Evolutionary conservation across 169 alveolate species (phyloP).

Genomic region (Cryptosporidium ryanae): DNA sequence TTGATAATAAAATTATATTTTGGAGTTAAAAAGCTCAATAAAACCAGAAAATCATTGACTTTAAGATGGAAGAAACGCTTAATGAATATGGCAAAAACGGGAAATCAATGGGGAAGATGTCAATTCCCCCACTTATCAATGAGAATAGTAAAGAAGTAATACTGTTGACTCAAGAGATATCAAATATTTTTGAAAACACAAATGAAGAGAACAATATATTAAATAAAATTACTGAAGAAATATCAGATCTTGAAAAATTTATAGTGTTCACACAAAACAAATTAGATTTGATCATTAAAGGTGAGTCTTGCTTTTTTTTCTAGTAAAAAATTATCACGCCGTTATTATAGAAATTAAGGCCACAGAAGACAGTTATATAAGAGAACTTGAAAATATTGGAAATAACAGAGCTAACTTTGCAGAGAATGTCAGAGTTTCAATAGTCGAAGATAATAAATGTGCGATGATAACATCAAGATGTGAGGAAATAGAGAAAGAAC

Average conservation of each 20-base stretch:
- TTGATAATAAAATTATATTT: no score
- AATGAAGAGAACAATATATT: constrained; percentile 10
- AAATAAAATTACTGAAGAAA: neutral
- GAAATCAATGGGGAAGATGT: constrained; percentile 6
- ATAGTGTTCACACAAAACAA: constrained; percentile 6
- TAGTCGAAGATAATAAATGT: constrained; percentile 10
- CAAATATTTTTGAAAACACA: constrained; percentile 35
- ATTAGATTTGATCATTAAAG: constrained; percentile 1
- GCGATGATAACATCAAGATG: constrained; percentile 6
- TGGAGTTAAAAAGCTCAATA: no score
- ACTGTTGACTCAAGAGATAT: constrained; percentile 35
- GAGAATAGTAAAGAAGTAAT: constrained; percentile 41
- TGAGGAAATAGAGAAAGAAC: constrained; percentile 63
- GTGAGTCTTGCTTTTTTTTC: constrained; percentile 20
- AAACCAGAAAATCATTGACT: neutral
- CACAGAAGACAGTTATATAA: constrained; percentile 18
- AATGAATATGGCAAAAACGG: neutral
- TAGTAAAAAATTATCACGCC: neutral
- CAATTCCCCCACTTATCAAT: constrained; percentile 28
- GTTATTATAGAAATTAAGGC: constrained; percentile 23
- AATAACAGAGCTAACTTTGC: neutral
- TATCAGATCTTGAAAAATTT: constrained; percentile 22
- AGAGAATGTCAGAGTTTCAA: neutral
- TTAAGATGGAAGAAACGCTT: constrained; percentile 5
- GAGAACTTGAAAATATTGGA: constrained; percentile 33